Percentiles rank a stretch among this genome's conserved stretches.
phyloP scores from a whole-genome alignment of 768 basidiomycete species.

The Tricholoma terreum region DNA sequence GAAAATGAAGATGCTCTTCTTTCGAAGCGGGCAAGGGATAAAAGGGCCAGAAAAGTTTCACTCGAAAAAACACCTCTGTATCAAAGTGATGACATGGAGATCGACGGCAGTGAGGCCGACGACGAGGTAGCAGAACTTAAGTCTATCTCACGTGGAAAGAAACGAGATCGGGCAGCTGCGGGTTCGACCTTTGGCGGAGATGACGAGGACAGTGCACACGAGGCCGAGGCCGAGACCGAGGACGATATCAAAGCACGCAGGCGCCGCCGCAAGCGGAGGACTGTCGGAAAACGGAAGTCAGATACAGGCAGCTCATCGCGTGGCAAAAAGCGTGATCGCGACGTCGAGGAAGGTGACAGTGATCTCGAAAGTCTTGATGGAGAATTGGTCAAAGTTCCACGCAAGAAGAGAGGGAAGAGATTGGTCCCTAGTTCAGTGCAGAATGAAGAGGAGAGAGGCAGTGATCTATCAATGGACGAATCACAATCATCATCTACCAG shows the following conservation, averaged over 20 bases:
- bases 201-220: conserved; percentile 42
- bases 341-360: conserved; percentile 43
- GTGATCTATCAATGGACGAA: conserved; percentile 50
- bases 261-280: conserved; percentile 56
- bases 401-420: conserved; percentile 58
- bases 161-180: conserved; percentile 73
- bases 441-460: conserved; percentile 34
- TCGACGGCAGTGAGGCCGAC: conserved; percentile 43
- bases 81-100: conserved; percentile 43
- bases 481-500: conserved; percentile 45
- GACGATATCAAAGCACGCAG: conserved; percentile 41
- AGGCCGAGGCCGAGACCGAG: conserved; percentile 35
- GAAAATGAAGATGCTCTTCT: conserved; percentile 37
- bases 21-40: conserved; percentile 41
- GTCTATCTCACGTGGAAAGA: conserved; percentile 54
- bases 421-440: conserved; percentile 22
- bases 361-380: conserved; percentile 39
- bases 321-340: conserved; percentile 69
- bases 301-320: conserved; percentile 37
- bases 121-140: conserved; percentile 40
- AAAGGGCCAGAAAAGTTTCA: conserved; percentile 55
- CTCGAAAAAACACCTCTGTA: conserved; percentile 36
- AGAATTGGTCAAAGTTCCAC: conserved; percentile 23
- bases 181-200: conserved; percentile 70
- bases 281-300: conserved; percentile 50